Conservation (phyloP, 2,329 filamentous ascomycete genomes). For the Penicillium sp. region DNA sequence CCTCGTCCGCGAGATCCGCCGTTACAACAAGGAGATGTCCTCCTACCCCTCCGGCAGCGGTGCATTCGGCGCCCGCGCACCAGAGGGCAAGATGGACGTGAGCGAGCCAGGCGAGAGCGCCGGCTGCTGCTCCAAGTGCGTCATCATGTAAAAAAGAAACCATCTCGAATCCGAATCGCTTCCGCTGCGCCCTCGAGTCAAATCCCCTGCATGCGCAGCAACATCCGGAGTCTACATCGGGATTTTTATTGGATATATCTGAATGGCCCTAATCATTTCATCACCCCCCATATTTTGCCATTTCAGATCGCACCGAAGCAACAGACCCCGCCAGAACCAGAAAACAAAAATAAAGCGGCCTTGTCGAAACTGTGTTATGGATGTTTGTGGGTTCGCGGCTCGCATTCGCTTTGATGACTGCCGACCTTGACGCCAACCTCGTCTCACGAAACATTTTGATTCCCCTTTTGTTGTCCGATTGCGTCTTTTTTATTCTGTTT, state of each 20-base stretch:
- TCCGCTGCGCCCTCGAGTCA: conserved; percentile 1
- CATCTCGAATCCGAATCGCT: conserved; percentile 1
- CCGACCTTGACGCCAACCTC: conserved; percentile 38
- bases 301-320: conserved; percentile 9
- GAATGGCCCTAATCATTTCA: conserved; percentile 6
- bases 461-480: conserved; percentile 41
- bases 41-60: conserved; percentile 73
- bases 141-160: conserved; percentile 65
- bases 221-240: neutral
- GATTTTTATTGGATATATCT: conserved; percentile 5
- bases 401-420: conserved; percentile 32
- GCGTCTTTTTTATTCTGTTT: conserved; percentile 17
- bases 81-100: conserved; percentile 74
- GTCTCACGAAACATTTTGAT: conserved; percentile 44
- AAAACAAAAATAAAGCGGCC: conserved; percentile 18
- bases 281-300: neutral
- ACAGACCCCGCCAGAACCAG: conserved; percentile 16
- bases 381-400: conserved; percentile 29
- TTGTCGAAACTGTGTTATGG: conserved; percentile 24
- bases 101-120: conserved; percentile 53
- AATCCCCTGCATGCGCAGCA: neutral
- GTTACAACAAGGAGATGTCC: conserved; percentile 98
- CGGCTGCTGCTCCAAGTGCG: conserved; percentile 83
- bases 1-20: conserved; percentile 94
- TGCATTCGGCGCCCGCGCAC: conserved; percentile 62